Percentiles rank a stretch among this genome's conserved stretches.
phyloP scores from a whole-genome alignment of 495 filamentous ascomycete genomes.

The Penicillium egyptiacum region DNA sequence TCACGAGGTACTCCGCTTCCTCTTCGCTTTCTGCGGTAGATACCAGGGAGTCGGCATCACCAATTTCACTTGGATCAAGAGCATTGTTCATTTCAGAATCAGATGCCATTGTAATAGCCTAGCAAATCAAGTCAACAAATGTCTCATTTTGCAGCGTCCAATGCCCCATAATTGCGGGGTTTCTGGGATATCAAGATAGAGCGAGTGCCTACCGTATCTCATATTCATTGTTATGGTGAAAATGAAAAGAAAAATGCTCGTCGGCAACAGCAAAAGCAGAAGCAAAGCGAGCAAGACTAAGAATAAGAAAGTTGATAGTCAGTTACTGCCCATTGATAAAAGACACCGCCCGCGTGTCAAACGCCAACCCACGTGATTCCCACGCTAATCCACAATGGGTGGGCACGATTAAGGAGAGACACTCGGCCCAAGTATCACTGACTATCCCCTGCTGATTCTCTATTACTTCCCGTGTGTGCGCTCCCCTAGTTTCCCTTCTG shows the following conservation, averaged over 20 bases:
- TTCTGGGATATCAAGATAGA: not conserved
- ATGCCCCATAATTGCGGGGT: no score
- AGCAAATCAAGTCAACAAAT: not conserved
- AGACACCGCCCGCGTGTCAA: slow-evolving; percentile 16
- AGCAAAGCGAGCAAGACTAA: not conserved
- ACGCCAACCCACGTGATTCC: slow-evolving; percentile 28
- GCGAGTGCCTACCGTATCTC: not conserved
- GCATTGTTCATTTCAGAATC: slow-evolving; percentile 20
- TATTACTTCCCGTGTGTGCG: slow-evolving; percentile 27
- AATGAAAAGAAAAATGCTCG: not conserved
- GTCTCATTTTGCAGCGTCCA: not conserved
- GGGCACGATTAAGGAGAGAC: slow-evolving; percentile 21
- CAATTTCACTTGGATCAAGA: slow-evolving; percentile 31
- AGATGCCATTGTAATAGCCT: slow-evolving; percentile 8
- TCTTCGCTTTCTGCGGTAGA: slow-evolving; percentile 53
- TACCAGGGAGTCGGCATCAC: slow-evolving; percentile 60
- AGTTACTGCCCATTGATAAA: slow-evolving; percentile 6
- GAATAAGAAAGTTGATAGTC: not conserved
- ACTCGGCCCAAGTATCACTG: slow-evolving; percentile 34
- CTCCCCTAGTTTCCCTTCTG: slow-evolving; percentile 18
- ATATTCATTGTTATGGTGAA: not conserved
- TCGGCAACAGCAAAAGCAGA: not conserved
- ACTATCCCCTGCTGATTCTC: slow-evolving; percentile 30
- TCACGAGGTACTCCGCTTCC: slow-evolving; percentile 44
- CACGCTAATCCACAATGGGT: slow-evolving; percentile 25